Percentiles rank a stretch among this genome's conserved stretches.
These are phyloP conservation scores for Aspergillus caelatus DNA, from an alignment of 2,329 filamentous ascomycete genomes.

Conservation along the genomic window DNA sequence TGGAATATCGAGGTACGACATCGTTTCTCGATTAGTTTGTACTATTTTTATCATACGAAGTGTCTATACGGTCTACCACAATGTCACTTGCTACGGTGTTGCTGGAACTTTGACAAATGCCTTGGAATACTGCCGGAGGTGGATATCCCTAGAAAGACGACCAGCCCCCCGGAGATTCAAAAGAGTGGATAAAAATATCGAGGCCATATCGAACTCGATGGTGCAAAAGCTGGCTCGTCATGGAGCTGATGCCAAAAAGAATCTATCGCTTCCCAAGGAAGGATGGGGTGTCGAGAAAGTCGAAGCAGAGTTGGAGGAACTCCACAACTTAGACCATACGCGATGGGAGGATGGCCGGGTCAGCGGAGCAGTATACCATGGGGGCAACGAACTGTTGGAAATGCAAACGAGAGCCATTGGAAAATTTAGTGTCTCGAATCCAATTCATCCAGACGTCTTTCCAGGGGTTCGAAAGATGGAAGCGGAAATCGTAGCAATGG, in stretches of 20 bases:
- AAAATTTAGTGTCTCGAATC: slow-evolving; percentile 92
- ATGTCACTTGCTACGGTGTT: background rate
- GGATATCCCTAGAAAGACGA: background rate
- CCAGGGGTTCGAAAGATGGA: slow-evolving; percentile 99
- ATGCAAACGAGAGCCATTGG: slow-evolving; percentile 92
- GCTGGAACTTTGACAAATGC: background rate
- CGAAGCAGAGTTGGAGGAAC: slow-evolving; percentile 73
- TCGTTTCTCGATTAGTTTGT: background rate
- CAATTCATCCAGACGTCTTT: slow-evolving; percentile 97
- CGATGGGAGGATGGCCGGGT: slow-evolving; percentile 96
- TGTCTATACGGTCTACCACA: background rate
- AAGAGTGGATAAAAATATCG: slow-evolving; percentile 34
- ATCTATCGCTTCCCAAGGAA: slow-evolving; percentile 69
- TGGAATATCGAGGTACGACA: background rate
- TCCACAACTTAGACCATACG: slow-evolving; percentile 88
- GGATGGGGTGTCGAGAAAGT: slow-evolving; percentile 81
- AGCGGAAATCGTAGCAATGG: slow-evolving; percentile 96
- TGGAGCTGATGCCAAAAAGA: background rate
- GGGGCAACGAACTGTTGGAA: slow-evolving; percentile 76
- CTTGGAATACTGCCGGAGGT: background rate
- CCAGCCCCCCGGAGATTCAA: background rate
- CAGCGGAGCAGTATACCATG: slow-evolving; percentile 94
- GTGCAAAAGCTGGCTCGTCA: background rate
- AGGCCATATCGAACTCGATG: background rate
- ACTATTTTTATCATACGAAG: background rate